Evolutionary conservation across 73 alveolate genomes (phyloP), one percentile per base, ranked within the genome.

Genomic region (Durusdinium trenchii): DNA sequence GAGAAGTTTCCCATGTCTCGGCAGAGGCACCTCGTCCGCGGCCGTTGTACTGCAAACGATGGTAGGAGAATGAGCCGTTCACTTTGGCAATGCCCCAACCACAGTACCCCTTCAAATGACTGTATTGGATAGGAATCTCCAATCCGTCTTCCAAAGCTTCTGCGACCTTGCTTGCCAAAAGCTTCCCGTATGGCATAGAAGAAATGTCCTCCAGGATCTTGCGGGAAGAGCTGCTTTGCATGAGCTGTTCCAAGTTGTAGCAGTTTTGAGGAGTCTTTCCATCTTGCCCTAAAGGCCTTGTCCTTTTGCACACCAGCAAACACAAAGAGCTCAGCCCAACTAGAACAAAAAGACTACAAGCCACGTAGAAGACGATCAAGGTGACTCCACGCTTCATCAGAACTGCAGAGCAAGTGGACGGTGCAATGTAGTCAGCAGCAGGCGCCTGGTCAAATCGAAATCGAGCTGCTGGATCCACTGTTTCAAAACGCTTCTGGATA

Each of bases 41-140:
- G 18, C 98, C 98, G 42, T 91, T 91, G 98, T 91, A 91, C 76
- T 91, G 98, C n/a, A 91, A 76, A 38, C 98, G 98, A 89, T 91
- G 98, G 62, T 91, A 91, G 46, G 98, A 91, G 60, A 91, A 91
- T 1, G 76, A 43, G 6, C 98, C 98, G n/a, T 47, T 47, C 48
- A 91, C 98, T 40, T 91, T 91, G 45, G 98, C 98, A 36, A 91
- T 35, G 46, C 98, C 98, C 98, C 98, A 91, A 54, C 98, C 98
- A 35, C 98, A 91, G 76, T 91, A 91, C 9, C 98, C 98, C 10
- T 78, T 76, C 54, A 91, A 43, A 38, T 91, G 98, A 52, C 90
- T 69, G 60, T 91, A 91, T 52, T 67, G 90, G n/a, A 91, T 89
- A 26, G 98, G 98, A 52, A 91, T 89, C 89, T 91, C 98, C 6